Base-by-base conservation (phyloP, 2,329 filamentous ascomycete genomes). In the Dryadomyces sulphureus region DNA sequence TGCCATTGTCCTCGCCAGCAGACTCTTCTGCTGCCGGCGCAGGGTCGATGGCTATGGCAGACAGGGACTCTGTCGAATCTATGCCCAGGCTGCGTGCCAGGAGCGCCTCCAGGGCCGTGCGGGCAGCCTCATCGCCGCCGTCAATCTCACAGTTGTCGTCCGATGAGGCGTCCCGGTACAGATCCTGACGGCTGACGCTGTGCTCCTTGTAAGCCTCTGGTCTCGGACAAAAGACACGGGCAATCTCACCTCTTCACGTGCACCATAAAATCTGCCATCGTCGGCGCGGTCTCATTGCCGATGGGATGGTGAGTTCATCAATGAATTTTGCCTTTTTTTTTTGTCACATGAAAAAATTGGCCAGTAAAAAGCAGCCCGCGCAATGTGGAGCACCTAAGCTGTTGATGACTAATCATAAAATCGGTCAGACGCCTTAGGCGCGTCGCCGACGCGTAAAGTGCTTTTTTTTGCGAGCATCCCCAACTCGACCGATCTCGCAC, bases 111-210 rank as follows among this genome's bases (percentile, higher is more conserved):
- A 54, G 42, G 2, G 51, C 52, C 1, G 52, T 49, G 1, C 47
- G 50, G 1, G 35, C 30, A 7, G 42, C 42, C 3, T 25, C 42
- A 11, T 36, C 42, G 21, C 8, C 22, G 8, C 17, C n/a, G n/a
- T 16, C 36, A 8, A 11, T 22, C 36, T 4, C 36, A 19, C 19
- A 21, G 20, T 39, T 27, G 21, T 41, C 45, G 4, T 16, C 41
- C 4, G 41, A 44, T 11, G 44, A 45, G 27, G 44, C 45, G 17
- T 24, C 48, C n/a, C 38, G 30, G 24, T 44, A 48, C 7, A 52
- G 47, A 21, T 53, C 51, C 25, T 50, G 48, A 4, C 51, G 47
- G 24, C 49, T 42, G 1, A 51, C 49, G 11, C 51, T 53, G n/a
- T 0, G 7, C 2, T 7, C 25, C 12, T 32, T 32, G 27, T 32